Conservation (phyloP, 352 stramenopile species). For the Achlya hypogyna region DNA sequence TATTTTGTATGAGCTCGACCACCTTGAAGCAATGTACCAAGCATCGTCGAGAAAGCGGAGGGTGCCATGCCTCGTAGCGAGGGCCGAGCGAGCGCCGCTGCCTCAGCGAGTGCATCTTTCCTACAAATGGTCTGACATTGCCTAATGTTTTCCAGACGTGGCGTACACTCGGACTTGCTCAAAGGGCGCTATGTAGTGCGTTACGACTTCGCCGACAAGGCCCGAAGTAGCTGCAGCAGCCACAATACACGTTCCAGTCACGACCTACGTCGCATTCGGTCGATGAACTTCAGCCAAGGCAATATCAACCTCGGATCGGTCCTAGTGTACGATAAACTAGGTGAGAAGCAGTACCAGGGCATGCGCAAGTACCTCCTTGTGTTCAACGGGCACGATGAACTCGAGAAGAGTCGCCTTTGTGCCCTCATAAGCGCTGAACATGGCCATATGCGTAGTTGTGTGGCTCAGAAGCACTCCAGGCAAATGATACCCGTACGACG, state of each 20-base stretch:
- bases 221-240: background rate
- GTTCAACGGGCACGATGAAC: background rate
- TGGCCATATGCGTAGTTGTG: slow-evolving; percentile 7
- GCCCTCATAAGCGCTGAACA: slow-evolving; percentile 8
- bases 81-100: background rate
- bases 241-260: background rate
- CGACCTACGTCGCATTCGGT: background rate
- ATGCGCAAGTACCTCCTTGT: background rate
- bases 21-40: background rate
- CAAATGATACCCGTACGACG: background rate
- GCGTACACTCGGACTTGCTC: slow-evolving; percentile 1
- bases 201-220: slow-evolving; percentile 11
- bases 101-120: background rate
- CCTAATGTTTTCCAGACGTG: background rate
- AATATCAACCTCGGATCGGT: background rate
- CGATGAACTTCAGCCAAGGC: background rate
- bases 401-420: background rate
- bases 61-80: slow-evolving; percentile 3
- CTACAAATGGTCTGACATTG: background rate
- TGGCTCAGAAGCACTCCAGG: slow-evolving; percentile 9
- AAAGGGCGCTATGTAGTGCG: slow-evolving; percentile 1
- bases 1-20: background rate
- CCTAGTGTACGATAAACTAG: background rate
- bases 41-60: slow-evolving; percentile 7
- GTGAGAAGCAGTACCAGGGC: background rate